phyloP scores from a whole-genome alignment of 2,329 filamentous ascomycete genomes.

The Alternaria ventricosa region DNA sequence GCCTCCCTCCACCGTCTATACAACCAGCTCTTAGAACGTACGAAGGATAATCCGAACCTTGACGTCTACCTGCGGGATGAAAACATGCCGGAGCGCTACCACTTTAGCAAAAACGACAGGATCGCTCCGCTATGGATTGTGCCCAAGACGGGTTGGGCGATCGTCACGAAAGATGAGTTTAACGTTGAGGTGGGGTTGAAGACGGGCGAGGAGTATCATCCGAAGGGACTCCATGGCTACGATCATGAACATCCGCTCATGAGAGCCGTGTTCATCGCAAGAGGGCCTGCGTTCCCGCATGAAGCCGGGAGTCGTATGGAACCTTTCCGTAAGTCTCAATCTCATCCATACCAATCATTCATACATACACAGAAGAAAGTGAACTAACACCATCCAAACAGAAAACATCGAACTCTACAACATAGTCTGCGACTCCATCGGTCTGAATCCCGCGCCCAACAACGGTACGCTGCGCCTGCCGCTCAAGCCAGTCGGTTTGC shows the following conservation, averaged over 20 bases:
- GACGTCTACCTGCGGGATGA: conserved; percentile 86
- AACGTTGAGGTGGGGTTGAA: conserved; percentile 71
- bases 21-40: conserved; percentile 60
- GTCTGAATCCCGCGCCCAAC: conserved; percentile 75
- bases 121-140: conserved; percentile 97
- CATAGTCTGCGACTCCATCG: conserved; percentile 86
- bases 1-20: conserved; percentile 73
- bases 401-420: conserved; percentile 97
- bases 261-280: conserved; percentile 92
- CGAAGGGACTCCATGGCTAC: conserved; percentile 88
- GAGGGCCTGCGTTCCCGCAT: conserved; percentile 91
- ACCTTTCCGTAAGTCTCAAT: conserved; percentile 75
- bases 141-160: conserved; percentile 89
- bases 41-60: conserved; percentile 70
- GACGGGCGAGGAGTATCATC: conserved; percentile 73
- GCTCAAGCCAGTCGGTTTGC: conserved; percentile 67
- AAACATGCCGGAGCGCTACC: conserved; percentile 91
- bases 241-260: conserved; percentile 94
- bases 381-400: conserved; percentile 50
- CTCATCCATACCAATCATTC: neutral
- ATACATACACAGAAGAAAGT: neutral
- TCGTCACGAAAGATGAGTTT: conserved; percentile 82
- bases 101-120: conserved; percentile 84
- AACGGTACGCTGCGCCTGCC: conserved; percentile 86
- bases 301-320: conserved; percentile 78